Percentiles rank a stretch among this genome's conserved stretches.
Evolutionary conservation across 2,329 filamentous ascomycete species (phyloP).

Genomic region (Pseudocercospora musae): DNA sequence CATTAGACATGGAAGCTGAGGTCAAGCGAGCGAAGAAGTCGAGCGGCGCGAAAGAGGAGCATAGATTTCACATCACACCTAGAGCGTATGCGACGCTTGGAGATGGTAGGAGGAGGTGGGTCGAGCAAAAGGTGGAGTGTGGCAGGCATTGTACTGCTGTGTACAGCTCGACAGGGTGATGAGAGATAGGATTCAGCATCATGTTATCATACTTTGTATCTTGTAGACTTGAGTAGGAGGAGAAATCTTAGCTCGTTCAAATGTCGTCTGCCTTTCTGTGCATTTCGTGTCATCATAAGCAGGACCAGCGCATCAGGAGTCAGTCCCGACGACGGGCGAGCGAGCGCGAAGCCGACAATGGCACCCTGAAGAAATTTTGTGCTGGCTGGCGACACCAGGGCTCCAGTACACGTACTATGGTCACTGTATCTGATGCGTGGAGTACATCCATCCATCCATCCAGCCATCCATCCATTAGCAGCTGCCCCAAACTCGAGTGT

Average conservation of each 20-base stretch:
- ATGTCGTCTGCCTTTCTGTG: not conserved
- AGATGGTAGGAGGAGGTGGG: constrained; percentile 62
- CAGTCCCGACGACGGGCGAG: too few relatives aligned
- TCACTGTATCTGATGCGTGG: too few relatives aligned
- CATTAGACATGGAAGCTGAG: constrained; percentile 65
- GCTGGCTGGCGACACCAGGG: too few relatives aligned
- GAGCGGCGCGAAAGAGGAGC: constrained; percentile 59
- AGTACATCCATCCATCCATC: too few relatives aligned
- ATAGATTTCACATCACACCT: constrained; percentile 79
- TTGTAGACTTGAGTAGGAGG: not conserved
- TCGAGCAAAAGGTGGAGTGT: constrained; percentile 88
- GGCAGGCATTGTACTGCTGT: constrained; percentile 78
- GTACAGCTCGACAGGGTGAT: constrained; percentile 56
- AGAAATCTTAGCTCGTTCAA: not conserved
- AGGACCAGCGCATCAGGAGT: too few relatives aligned
- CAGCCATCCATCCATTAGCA: too few relatives aligned
- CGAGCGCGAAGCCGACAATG: too few relatives aligned
- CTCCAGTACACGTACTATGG: too few relatives aligned
- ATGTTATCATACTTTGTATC: not conserved
- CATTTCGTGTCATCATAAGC: too few relatives aligned
- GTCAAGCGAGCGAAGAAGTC: constrained; percentile 58
- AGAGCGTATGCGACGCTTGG: constrained; percentile 65
- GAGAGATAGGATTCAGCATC: not conserved
- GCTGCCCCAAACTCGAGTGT: too few relatives aligned
- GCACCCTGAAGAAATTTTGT: too few relatives aligned